Conservation (phyloP, 768 basidiomycete species). For the Pleurotus citrinopileatus region DNA sequence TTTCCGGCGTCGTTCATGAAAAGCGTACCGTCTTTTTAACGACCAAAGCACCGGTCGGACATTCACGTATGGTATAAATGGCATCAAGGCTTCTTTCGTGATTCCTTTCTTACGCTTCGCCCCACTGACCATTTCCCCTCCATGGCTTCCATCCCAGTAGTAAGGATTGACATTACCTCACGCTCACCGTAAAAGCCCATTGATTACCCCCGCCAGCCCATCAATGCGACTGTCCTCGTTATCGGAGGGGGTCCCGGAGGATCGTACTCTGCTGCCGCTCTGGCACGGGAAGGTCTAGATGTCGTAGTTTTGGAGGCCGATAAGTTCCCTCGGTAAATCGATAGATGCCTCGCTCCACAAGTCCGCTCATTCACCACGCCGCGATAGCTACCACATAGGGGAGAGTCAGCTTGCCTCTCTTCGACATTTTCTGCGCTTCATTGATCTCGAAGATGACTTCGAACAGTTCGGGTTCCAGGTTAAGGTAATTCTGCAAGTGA, state of each 20-base stretch:
- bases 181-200: neutral
- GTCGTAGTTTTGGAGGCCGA: constrained; percentile 55
- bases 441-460: constrained; percentile 44
- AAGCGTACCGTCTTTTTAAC: too few relatives aligned
- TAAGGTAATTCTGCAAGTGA: constrained; percentile 30
- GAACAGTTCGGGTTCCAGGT: constrained; percentile 36
- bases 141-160: neutral
- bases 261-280: constrained; percentile 23
- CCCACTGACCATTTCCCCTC: neutral
- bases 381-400: constrained; percentile 36
- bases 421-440: constrained; percentile 47
- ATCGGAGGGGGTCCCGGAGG: constrained; percentile 25
- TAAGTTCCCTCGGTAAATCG: constrained; percentile 49
- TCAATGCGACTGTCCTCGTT: constrained; percentile 35
- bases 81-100: too few relatives aligned
- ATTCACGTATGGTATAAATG: too few relatives aligned
- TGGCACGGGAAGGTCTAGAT: constrained; percentile 25
- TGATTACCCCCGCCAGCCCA: constrained; percentile 16
- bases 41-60: too few relatives aligned
- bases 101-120: too few relatives aligned
- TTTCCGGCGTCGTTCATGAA: too few relatives aligned
- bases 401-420: constrained; percentile 30
- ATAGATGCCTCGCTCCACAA: neutral
- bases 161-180: neutral
- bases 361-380: neutral